Evolutionary conservation across 495 filamentous ascomycete genomes (phyloP), one percentile per base, ranked within the genome.

Genomic region (Talaromyces nanjingensis): DNA sequence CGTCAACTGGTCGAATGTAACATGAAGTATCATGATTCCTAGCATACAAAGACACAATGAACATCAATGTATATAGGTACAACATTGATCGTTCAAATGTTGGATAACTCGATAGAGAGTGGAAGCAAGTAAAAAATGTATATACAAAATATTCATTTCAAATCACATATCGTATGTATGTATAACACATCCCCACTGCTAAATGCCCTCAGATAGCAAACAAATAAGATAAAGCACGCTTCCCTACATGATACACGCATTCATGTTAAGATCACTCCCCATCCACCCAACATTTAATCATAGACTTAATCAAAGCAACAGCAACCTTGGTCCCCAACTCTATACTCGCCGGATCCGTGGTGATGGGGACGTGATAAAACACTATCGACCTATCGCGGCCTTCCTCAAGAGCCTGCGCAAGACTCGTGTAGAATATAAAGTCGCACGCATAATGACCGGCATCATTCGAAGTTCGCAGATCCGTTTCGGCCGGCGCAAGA

Each of bases 371-470:
- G 70, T 96, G 92, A 62, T 93, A 74, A 70, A 96, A 96, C 29
- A 88, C 71, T 16, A 92, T 86, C 60, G 83, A 86, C 52, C 78
- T 78, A 57, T 79, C 75, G 42, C 77, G 70, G 22, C 78, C 77
- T 5, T 76, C 74, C 72, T 78, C 81, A 57, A 76, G 72, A 20
- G 85, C 74, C 64, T 76, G 72, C 20, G 87, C 81, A 71, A 96
- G 68, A 65, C 85, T 90, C 6, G 87, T 87, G 75, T 87, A 96
- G 73, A 90, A 94, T 57, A 89, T 92, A 70, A 92, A 96, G 67
- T 93, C 92, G 71, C 92, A 96, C 16, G 93, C 77, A 69, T 89
- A 96, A 53, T 84, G 87, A 0, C 92, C 91, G 0, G 91, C 88
- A 69, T 96, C 88, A 52, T 87, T 84, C 5, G 88, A 91, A 12